Percentiles rank a stretch among this genome's conserved stretches.
These are phyloP conservation scores for Zygotorulaspora chibaensis DNA, from an alignment of 805 yeast species.

Conservation along the genomic window DNA sequence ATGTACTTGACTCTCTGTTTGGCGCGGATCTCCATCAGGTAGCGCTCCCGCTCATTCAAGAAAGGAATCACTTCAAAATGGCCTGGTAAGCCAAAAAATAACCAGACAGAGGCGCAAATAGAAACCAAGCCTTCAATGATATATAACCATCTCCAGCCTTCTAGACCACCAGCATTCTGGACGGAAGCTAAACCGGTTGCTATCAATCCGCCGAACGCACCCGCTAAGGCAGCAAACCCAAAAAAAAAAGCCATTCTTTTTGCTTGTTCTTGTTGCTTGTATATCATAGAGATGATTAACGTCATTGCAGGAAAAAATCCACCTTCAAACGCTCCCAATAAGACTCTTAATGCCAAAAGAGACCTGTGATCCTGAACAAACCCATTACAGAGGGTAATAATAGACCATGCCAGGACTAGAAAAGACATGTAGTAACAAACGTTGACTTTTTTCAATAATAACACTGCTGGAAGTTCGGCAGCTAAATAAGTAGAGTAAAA, in stretches of 20 bases:
- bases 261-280: constrained; percentile 44
- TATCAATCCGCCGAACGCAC: constrained; percentile 50
- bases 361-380: constrained; percentile 44
- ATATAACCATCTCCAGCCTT: constrained; percentile 65
- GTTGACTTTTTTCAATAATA: constrained; percentile 46
- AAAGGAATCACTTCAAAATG: constrained; percentile 32
- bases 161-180: constrained; percentile 43
- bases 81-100: constrained; percentile 36
- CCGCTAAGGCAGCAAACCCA: constrained; percentile 49
- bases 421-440: constrained; percentile 54
- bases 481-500: constrained; percentile 58
- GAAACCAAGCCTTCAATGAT: constrained; percentile 48
- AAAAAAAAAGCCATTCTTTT: constrained; percentile 53
- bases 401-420: constrained; percentile 53
- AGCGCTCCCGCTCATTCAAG: constrained; percentile 32
- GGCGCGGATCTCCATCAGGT: constrained; percentile 27
- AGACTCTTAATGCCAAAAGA: constrained; percentile 53
- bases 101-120: constrained; percentile 24
- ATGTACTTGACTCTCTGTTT: constrained; percentile 27
- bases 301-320: constrained; percentile 54
- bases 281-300: constrained; percentile 50
- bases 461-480: constrained; percentile 57
- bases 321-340: constrained; percentile 57
- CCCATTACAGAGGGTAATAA: constrained; percentile 48
- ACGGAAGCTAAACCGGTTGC: constrained; percentile 51